These are phyloP conservation scores for Testicularia cyperi DNA, from an alignment of 1,284 basidiomycete species.

Conservation along the genomic window DNA sequence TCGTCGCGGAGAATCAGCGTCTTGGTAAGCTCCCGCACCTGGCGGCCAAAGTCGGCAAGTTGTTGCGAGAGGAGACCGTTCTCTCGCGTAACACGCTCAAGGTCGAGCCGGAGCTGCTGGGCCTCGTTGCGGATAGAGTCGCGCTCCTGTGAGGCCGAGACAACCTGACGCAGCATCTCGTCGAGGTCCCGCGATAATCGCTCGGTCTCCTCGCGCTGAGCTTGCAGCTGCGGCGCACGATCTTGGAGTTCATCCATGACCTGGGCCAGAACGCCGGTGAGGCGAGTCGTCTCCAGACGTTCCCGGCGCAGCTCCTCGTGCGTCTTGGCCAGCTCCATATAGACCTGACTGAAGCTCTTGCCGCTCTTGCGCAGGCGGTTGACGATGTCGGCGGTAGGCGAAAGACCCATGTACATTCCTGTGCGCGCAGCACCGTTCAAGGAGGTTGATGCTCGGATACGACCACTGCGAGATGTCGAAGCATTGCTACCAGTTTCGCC, in stretches of 20 bases:
- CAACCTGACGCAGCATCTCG: slow-evolving; percentile 31
- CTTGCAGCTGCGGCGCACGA: slow-evolving; percentile 49
- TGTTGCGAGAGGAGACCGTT: slow-evolving; percentile 69
- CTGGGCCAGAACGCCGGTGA: slow-evolving; percentile 47
- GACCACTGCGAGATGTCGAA: slow-evolving; percentile 17
- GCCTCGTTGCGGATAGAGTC: slow-evolving; percentile 63
- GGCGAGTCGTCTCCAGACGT: slow-evolving; percentile 60
- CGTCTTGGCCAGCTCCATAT: slow-evolving; percentile 79
- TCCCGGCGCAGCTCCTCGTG: slow-evolving; percentile 79
- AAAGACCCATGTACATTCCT: slow-evolving; percentile 40
- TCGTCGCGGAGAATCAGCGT: slow-evolving; percentile 79
- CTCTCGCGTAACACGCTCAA: slow-evolving; percentile 66
- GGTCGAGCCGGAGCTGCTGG: slow-evolving; percentile 69
- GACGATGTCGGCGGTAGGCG: slow-evolving; percentile 79
- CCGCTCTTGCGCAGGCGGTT: slow-evolving; percentile 62
- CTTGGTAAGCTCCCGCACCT: slow-evolving; percentile 76
- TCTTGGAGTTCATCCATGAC: slow-evolving; percentile 57
- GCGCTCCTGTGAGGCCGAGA: slow-evolving; percentile 38
- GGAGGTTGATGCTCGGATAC: slow-evolving; percentile 25
- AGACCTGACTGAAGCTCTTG: slow-evolving; percentile 85
- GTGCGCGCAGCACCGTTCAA: too few relatives aligned
- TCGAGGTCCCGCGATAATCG: slow-evolving; percentile 46
- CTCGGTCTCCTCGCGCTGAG: slow-evolving; percentile 56
- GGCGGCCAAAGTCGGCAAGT: slow-evolving; percentile 80
- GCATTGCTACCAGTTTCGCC: slow-evolving; percentile 19